phyloP scores from a whole-genome alignment of 495 filamentous ascomycete species.

The Xeromyces bisporus region DNA sequence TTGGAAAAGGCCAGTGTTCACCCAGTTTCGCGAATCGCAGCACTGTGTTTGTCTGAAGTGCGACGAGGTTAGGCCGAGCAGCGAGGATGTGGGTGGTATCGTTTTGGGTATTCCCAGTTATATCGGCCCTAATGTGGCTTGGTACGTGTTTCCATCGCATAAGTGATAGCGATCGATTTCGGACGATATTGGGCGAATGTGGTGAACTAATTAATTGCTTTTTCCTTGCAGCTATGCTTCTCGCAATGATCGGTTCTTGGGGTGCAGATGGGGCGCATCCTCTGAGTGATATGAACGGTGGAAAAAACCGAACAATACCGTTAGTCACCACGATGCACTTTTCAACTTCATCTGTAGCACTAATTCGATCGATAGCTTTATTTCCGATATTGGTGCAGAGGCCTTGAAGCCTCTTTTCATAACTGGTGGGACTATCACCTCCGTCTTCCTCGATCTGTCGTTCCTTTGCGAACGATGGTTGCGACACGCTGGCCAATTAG shows the following conservation, averaged over 20 bases:
- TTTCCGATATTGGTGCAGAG: conserved; percentile 66
- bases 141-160: conserved; percentile 21
- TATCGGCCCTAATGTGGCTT: conserved; percentile 69
- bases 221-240: conserved; percentile 40
- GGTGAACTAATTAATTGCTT: conserved; percentile 4
- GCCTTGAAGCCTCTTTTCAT: conserved; percentile 78
- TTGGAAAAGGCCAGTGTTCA: not conserved
- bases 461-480: conserved; percentile 71
- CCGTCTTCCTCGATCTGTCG: conserved; percentile 67
- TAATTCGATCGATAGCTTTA: conserved; percentile 21
- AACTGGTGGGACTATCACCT: conserved; percentile 57
- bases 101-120: conserved; percentile 62
- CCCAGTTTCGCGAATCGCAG: not conserved
- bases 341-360: too few species aligned
- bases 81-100: conserved; percentile 35
- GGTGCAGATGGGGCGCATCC: conserved; percentile 34
- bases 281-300: too few species aligned
- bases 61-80: too few species aligned
- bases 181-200: not conserved
- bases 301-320: too few species aligned
- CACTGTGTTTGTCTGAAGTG: not conserved
- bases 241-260: conserved; percentile 59
- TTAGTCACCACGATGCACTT: too few species aligned
- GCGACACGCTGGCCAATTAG: conserved; percentile 56
- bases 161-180: not conserved